phyloP scores from a whole-genome alignment of 768 basidiomycete species.

The Termitomyces sp. region DNA sequence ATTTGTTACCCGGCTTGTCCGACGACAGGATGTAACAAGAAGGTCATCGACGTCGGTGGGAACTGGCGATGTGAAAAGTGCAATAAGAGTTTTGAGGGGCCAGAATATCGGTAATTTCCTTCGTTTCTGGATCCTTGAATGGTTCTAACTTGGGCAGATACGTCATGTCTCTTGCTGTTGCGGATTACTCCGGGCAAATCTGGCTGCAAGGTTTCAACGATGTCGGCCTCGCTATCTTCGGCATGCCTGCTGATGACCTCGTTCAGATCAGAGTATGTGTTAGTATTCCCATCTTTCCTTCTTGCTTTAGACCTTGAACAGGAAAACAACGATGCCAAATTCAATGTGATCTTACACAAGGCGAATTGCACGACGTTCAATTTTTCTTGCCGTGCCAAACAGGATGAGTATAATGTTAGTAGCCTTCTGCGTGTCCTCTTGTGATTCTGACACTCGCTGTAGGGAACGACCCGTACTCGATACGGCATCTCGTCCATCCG shows the following conservation, averaged over 20 bases:
- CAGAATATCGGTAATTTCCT: slow-evolving; percentile 70
- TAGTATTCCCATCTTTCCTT: neutral
- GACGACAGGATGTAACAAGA: slow-evolving; percentile 80
- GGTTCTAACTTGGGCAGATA: slow-evolving; percentile 40
- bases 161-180: slow-evolving; percentile 79
- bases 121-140: neutral
- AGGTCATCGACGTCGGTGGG: slow-evolving; percentile 65
- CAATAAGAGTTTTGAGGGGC: slow-evolving; percentile 60
- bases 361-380: slow-evolving; percentile 73
- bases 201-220: slow-evolving; percentile 99
- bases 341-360: slow-evolving; percentile 54
- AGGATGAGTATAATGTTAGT: slow-evolving; percentile 81
- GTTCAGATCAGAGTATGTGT: slow-evolving; percentile 59
- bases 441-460: neutral
- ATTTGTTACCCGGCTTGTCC: slow-evolving; percentile 90
- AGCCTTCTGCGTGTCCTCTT: neutral
- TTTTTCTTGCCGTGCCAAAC: slow-evolving; percentile 83
- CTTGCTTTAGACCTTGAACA: slow-evolving; percentile 22
- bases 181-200: slow-evolving; percentile 85
- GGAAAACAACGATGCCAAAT: slow-evolving; percentile 59
- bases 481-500: slow-evolving; percentile 75
- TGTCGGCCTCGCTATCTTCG: slow-evolving; percentile 72
- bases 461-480: slow-evolving; percentile 82
- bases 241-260: slow-evolving; percentile 75
- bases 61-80: slow-evolving; percentile 97